A percentile compares a stretch with the other conserved stretches of the same genome.
Conservation (phyloP, 176 grass and related monocot genomes). For the Aegilops longissima region DNA sequence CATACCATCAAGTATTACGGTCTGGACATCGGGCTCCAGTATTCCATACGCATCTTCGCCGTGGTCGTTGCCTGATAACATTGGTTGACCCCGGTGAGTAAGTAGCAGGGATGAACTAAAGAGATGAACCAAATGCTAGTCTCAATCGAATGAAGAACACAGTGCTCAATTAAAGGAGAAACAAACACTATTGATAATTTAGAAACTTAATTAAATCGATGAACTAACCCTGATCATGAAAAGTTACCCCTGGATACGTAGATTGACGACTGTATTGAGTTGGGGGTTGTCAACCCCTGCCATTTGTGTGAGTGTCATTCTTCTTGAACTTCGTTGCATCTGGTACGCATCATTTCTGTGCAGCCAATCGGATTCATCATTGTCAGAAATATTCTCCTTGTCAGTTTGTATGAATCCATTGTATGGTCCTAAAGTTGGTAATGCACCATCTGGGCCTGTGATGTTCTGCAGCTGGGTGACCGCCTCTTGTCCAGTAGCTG, state of each 20-base stretch:
- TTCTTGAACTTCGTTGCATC: neutral
- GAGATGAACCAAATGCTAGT: too few species aligned
- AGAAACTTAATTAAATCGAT: too few species aligned
- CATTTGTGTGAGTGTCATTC: too few species aligned
- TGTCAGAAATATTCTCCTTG: neutral
- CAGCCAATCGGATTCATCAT: neutral
- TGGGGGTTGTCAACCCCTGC: too few species aligned
- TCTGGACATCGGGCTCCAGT: neutral
- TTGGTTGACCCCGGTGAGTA: neutral
- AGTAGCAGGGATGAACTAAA: neutral
- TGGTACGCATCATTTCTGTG: neutral
- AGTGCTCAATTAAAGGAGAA: too few species aligned
- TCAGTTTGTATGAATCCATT: neutral
- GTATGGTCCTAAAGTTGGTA: neutral
- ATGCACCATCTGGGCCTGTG: neutral
- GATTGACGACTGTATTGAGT: too few species aligned
- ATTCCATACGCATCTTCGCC: neutral
- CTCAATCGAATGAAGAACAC: too few species aligned
- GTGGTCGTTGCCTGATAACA: neutral
- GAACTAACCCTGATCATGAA: too few species aligned
- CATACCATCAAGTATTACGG: neutral
- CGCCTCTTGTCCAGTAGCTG: too few species aligned
- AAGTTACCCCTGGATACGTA: too few species aligned
- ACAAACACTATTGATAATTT: too few species aligned
- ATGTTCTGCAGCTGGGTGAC: too few species aligned